Percentiles rank a stretch among this genome's conserved stretches.
phyloP scores from a whole-genome alignment of 768 basidiomycete genomes.

The Suillus plorans region DNA sequence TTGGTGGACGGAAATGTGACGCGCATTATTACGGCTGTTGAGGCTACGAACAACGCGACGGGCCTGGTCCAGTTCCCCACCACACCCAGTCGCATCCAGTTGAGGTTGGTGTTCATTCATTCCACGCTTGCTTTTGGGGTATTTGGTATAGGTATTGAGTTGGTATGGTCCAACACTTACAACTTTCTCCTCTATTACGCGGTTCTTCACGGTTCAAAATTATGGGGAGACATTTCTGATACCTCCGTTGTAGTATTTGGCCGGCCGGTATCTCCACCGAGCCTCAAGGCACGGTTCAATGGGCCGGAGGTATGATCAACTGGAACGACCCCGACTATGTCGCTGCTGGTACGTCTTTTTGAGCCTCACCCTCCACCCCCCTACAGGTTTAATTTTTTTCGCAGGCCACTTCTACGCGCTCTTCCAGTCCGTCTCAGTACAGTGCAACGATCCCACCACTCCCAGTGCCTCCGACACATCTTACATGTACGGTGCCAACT shows the following conservation, averaged over 20 bases:
- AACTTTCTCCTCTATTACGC: slow-evolving; percentile 3
- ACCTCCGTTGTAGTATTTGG: slow-evolving; percentile 54
- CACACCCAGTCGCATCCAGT: slow-evolving; percentile 79
- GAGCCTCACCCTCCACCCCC: not conserved
- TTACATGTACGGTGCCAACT: slow-evolving; percentile 63
- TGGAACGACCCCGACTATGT: slow-evolving; percentile 79
- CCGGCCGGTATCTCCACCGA: slow-evolving; percentile 69
- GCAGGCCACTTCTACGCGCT: slow-evolving; percentile 70
- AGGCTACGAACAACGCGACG: slow-evolving; percentile 48
- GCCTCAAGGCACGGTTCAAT: slow-evolving; percentile 69
- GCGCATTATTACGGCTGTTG: slow-evolving; percentile 62
- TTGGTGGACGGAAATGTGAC: slow-evolving; percentile 69
- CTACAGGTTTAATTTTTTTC: slow-evolving; percentile 1
- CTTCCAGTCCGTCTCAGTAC: slow-evolving; percentile 59
- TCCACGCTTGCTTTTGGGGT: not conserved
- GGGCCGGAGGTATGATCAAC: slow-evolving; percentile 83
- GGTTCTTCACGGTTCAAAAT: not conserved
- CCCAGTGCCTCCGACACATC: slow-evolving; percentile 51
- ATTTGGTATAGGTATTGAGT: not conserved
- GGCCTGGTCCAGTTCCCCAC: slow-evolving; percentile 67
- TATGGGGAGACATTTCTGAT: not conserved
- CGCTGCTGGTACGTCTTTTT: slow-evolving; percentile 48
- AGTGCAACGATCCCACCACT: slow-evolving; percentile 54
- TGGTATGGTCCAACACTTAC: not conserved
- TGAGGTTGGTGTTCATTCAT: slow-evolving; percentile 51